Conservation (phyloP, 129 eudicot genomes). For the Deinandra increscens region DNA sequence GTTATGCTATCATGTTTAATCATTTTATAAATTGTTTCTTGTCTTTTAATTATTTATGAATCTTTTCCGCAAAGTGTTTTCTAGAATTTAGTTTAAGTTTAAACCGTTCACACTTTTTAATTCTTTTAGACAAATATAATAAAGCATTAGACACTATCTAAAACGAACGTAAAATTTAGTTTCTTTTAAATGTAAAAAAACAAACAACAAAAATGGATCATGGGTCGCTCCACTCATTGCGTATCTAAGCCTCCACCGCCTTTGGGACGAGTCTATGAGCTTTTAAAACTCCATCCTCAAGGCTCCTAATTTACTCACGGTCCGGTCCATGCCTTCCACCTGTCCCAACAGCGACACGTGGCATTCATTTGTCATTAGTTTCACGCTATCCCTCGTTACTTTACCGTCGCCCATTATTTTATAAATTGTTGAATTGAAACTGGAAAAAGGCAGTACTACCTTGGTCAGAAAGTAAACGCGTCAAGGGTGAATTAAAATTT, state of each 20-base stretch:
- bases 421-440: slow-evolving; percentile 35
- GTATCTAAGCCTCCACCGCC: slow-evolving; percentile 57
- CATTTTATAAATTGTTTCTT: too few relatives aligned
- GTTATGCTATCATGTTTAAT: too few relatives aligned
- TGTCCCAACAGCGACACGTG: slow-evolving; percentile 24
- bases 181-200: too few relatives aligned
- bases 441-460: slow-evolving; percentile 10
- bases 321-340: slow-evolving; percentile 5
- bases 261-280: slow-evolving; percentile 30
- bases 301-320: slow-evolving; percentile 18
- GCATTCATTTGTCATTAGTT: background rate
- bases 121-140: too few relatives aligned
- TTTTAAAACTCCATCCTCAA: background rate
- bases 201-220: too few relatives aligned
- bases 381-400: background rate
- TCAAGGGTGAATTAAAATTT: background rate
- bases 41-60: too few relatives aligned
- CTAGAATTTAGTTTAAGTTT: too few relatives aligned
- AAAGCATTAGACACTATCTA: too few relatives aligned
- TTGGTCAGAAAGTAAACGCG: slow-evolving; percentile 25
- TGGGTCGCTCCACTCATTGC: slow-evolving; percentile 27
- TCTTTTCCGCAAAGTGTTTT: too few relatives aligned
- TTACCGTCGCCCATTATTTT: slow-evolving; percentile 22
- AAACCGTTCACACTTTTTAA: too few relatives aligned
- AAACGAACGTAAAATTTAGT: too few relatives aligned